Base-by-base conservation (phyloP, 192 early-diverging fungal species). In the Umbelopsis sp. region DNA sequence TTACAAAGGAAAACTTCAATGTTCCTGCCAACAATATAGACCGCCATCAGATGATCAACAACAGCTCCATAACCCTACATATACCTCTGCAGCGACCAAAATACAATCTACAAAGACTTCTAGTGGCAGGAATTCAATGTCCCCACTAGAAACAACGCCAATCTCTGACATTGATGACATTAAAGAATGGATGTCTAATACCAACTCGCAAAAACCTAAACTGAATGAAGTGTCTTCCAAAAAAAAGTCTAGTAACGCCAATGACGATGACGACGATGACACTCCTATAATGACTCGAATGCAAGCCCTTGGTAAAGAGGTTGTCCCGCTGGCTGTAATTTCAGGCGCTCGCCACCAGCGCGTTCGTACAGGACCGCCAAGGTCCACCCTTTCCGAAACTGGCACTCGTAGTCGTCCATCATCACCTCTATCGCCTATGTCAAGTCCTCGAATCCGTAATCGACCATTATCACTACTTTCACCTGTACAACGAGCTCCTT, bases 1-100 rank as follows among this genome's bases (percentile, higher is more conserved):
- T 20, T 62, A 62, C 56, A 62, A 62, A 16, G 56, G 56, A 20
- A 62, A 62, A 34, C 17, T 62, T 34, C 56, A 29, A 36, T 62
- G 56, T 62, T 29, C 56, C 32, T 62, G 56, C 17, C 56, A 62
- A 20, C 29, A 34, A 62, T 11, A 11, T 29, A 22, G 29, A 34
- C 14, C 16, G 17, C 17, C 56, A 34, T 0, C 31, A 0, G 31
- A 62, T 32, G 17, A 16, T 62, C 56, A 34, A 20, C 11, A 20
- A 34, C 56, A 62, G 2, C 26, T 34, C 17, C 31, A 62, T 62
- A 32, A 62, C 29, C 20, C 56, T 32, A 20, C 26, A 34, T 32
- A 62, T 34, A 62, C 56, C 29, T 62, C 26, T 34, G 12, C 26
- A 34, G 14, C 29, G 20, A 62, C 26, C 17, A 62, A 34, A 32